These are phyloP conservation scores for Leucosporidium creatinivorum DNA, from an alignment of 768 basidiomycete species.

Conservation along the genomic window DNA sequence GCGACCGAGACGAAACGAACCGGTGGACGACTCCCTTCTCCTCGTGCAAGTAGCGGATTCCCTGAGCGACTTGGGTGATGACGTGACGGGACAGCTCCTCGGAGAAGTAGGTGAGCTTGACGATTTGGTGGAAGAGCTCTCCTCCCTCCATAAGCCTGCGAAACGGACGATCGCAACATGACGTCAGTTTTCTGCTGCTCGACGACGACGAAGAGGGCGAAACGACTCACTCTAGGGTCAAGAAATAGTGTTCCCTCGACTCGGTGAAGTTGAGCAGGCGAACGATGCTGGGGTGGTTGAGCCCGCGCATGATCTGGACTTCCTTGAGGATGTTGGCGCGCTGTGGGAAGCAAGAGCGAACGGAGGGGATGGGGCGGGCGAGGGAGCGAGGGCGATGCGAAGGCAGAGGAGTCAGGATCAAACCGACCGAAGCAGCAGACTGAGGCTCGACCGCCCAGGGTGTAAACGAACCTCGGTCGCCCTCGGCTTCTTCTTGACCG, in stretches of 20 bases:
- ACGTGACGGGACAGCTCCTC: slow-evolving; percentile 96
- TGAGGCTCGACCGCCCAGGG: slow-evolving; percentile 4
- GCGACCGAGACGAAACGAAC: slow-evolving; percentile 38
- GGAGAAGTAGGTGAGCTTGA: slow-evolving; percentile 97
- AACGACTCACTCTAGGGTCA: slow-evolving; percentile 76
- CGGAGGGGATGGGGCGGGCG: neutral
- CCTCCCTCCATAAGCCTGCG: slow-evolving; percentile 86
- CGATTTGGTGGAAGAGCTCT: slow-evolving; percentile 97
- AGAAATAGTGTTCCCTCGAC: slow-evolving; percentile 84
- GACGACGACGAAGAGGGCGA: neutral
- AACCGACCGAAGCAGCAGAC: slow-evolving; percentile 10
- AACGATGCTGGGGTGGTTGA: slow-evolving; percentile 83
- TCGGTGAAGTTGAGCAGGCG: slow-evolving; percentile 88
- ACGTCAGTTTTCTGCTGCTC: neutral
- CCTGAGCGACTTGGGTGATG: slow-evolving; percentile 72
- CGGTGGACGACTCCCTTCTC: slow-evolving; percentile 97
- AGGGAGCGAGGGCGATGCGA: slow-evolving; percentile 5
- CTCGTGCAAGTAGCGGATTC: slow-evolving; percentile 91
- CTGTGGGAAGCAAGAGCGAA: slow-evolving; percentile 46
- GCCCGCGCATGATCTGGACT: slow-evolving; percentile 98
- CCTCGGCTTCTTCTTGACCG: slow-evolving; percentile 39
- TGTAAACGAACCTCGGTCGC: slow-evolving; percentile 38
- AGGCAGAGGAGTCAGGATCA: slow-evolving; percentile 28
- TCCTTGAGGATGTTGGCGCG: slow-evolving; percentile 98
- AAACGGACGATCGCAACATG: neutral